These are phyloP conservation scores for Hirschfeldia incana DNA, from an alignment of 345 rosid genomes.

Conservation along the genomic window DNA sequence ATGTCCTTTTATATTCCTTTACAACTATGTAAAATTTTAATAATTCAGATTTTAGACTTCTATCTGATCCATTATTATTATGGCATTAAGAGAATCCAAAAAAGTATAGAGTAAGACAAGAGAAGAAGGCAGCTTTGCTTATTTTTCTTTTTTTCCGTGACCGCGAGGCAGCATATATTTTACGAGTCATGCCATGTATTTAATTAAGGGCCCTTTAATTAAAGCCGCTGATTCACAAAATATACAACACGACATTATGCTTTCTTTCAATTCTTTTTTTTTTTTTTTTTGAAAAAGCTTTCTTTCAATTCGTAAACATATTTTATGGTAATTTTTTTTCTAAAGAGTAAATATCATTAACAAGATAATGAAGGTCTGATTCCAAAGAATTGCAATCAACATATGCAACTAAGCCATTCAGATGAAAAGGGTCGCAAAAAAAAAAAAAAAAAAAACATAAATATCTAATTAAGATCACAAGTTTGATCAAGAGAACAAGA, in stretches of 20 bases:
- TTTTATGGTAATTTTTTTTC: not conserved
- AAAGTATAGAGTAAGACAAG: slow-evolving; percentile 4
- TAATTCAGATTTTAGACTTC: not conserved
- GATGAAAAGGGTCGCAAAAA: no score
- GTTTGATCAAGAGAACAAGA: no score
- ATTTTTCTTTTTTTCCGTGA: not conserved
- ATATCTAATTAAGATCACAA: no score
- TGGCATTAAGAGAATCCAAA: not conserved
- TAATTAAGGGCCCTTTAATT: not conserved
- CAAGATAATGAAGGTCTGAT: no score
- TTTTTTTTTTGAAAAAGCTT: not conserved
- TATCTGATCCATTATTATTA: not conserved
- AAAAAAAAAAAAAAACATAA: no score
- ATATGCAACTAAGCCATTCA: no score
- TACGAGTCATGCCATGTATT: not conserved
- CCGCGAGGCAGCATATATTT: slow-evolving; percentile 11
- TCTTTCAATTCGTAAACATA: not conserved
- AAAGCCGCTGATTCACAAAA: not conserved
- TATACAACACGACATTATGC: not conserved
- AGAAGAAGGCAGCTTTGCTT: slow-evolving; percentile 11
- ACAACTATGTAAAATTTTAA: not conserved
- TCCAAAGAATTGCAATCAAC: no score
- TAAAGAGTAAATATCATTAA: no score
- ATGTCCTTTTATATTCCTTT: slow-evolving; percentile 15
- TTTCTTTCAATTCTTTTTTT: not conserved